Base-by-base conservation (phyloP, 2,329 filamentous ascomycete species). In the Pseudocercospora musae region DNA sequence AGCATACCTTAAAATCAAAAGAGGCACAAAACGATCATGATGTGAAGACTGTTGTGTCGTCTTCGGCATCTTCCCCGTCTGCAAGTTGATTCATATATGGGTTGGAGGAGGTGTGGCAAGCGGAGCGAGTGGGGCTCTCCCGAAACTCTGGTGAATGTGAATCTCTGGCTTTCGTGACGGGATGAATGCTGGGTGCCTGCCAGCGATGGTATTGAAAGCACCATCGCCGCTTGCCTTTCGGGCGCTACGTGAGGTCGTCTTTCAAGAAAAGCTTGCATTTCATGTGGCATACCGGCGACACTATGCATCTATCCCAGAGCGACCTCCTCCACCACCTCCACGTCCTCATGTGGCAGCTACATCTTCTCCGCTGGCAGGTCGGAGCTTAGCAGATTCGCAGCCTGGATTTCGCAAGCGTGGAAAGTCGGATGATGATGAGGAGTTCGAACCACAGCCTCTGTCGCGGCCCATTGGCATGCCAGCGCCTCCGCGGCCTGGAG, bases 391-490 rank as follows among this genome's bases (percentile, higher is more conserved):
- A 44, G 62, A 63, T 42, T 46, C 61, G 13, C 67, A 69, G 42
- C 65, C 68, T 10, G 64, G 65, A 58, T 69, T 63, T 50, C 63
- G 61, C 49, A 67, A 68, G 37, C 66, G 70, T 37, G 18, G 18
- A 5, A 69, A 66, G 31, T 63, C 65, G 37, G 69, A 74, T 53
- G 67, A 74, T 44, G 69, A 73, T 46, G 69, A 72, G 31, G 78
- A 81, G 54, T 84, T 84, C 72, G 77, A 78, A 6, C 84, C 84
- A 7, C 79, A 81, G 54, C 79, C 80, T 1, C 80, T 88, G 58
- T 79, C 81, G 42, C 87, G 91, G 40, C 94, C 95, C 13, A 94
- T 99, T 68, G 95, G 95, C 65, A 86, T 96, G 77, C 81, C 83
- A 10, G 78, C 85, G 40, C 89, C 92, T 1, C 95, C 95, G 0